These are phyloP conservation scores for Penicillium paxilli DNA, from an alignment of 495 filamentous ascomycete species.

Conservation along the genomic window DNA sequence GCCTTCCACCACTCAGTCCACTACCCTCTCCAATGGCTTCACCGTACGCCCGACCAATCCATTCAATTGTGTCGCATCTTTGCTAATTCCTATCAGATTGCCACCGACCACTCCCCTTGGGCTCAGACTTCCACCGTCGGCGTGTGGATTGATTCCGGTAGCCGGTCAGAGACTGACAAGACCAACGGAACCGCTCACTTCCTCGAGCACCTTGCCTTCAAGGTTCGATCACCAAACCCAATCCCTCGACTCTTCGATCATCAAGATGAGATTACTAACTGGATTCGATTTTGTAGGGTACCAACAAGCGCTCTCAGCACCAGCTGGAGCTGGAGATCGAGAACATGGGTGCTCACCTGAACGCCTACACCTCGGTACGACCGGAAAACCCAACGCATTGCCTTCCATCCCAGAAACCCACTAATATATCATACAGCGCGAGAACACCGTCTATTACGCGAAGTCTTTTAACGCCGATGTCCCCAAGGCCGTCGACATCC, in stretches of 20 bases:
- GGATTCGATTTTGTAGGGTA: slow-evolving; percentile 62
- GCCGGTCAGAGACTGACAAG: slow-evolving; percentile 95
- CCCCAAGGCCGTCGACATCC: slow-evolving; percentile 92
- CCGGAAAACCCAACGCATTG: slow-evolving; percentile 21
- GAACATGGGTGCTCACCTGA: slow-evolving; percentile 99
- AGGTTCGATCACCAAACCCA: slow-evolving; percentile 54
- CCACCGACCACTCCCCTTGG: slow-evolving; percentile 96
- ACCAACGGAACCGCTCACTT: slow-evolving; percentile 99
- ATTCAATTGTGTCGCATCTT: slow-evolving; percentile 29
- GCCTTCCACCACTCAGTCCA: slow-evolving; percentile 83
- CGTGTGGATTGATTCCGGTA: slow-evolving; percentile 99
- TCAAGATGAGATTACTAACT: slow-evolving; percentile 10
- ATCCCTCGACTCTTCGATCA: not conserved
- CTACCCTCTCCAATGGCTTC: slow-evolving; percentile 94
- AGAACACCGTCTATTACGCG: slow-evolving; percentile 99
- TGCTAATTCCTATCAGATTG: slow-evolving; percentile 67
- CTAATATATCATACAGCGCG: slow-evolving; percentile 63
- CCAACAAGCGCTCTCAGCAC: slow-evolving; percentile 86
- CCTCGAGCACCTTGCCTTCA: slow-evolving; percentile 99
- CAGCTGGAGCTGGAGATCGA: slow-evolving; percentile 99
- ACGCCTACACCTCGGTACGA: slow-evolving; percentile 98
- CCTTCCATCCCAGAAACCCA: slow-evolving; percentile 1
- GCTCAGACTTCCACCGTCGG: slow-evolving; percentile 98
- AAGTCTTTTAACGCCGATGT: slow-evolving; percentile 98
- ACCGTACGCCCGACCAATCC: slow-evolving; percentile 63